Conservation (phyloP, 2,329 filamentous ascomycete genomes). For the Xylaria arbuscula region DNA sequence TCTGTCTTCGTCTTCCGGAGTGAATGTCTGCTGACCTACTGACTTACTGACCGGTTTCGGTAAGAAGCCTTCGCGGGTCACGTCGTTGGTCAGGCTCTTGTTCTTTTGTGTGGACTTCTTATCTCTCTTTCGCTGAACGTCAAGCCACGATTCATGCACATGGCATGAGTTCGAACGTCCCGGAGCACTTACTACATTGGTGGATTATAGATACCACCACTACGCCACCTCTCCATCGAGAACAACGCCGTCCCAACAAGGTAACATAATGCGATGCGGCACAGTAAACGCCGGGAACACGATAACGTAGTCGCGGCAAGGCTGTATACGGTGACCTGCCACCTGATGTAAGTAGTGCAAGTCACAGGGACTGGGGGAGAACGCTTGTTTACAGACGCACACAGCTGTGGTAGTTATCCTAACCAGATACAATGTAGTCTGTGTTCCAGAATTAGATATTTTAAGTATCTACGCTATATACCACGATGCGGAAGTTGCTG, state of each 20-base stretch:
- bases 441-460: slow-evolving; percentile 13
- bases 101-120: background rate
- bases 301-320: slow-evolving; percentile 21
- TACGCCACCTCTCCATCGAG: slow-evolving; percentile 10
- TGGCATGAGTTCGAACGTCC: slow-evolving; percentile 24
- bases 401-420: background rate
- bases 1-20: background rate
- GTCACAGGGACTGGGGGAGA: slow-evolving; percentile 7
- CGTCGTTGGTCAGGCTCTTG: background rate
- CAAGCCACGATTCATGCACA: slow-evolving; percentile 25
- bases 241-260: slow-evolving; percentile 2
- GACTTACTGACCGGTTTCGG: slow-evolving; percentile 3
- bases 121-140: slow-evolving; percentile 5
- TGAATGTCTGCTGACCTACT: slow-evolving; percentile 21
- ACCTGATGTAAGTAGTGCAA: background rate
- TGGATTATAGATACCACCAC: background rate
- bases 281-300: background rate
- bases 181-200: background rate
- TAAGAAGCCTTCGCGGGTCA: background rate
- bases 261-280: slow-evolving; percentile 24
- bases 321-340: slow-evolving; percentile 29
- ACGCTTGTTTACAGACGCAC: slow-evolving; percentile 5
- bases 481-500: background rate
- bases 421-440: background rate
- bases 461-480: background rate